Conservation (phyloP, 495 filamentous ascomycete species). For the Apiosordaria backusii region DNA sequence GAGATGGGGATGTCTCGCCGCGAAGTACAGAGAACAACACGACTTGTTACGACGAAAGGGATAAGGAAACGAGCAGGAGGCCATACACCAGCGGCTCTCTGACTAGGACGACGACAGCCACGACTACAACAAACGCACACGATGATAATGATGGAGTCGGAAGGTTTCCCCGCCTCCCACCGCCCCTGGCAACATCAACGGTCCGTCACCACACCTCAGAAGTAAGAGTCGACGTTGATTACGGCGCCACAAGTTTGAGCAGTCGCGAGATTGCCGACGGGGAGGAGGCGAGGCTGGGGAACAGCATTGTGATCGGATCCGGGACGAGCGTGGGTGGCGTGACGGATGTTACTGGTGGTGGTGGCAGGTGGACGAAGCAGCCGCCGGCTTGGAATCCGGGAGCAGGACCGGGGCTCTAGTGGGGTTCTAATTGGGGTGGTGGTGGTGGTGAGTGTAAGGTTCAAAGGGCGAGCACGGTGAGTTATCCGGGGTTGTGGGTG, state of each 20-base stretch:
- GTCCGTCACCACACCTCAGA: not conserved
- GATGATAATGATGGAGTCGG: not conserved
- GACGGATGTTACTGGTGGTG: not conserved
- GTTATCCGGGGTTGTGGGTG: not conserved
- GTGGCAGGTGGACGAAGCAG: not conserved
- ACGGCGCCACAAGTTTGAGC: not conserved
- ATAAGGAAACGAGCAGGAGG: not conserved
- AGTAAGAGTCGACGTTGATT: not conserved
- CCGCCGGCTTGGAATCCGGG: not conserved
- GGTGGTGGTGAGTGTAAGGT: not conserved
- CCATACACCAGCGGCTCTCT: not conserved
- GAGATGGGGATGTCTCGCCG: not conserved
- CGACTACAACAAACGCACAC: not conserved
- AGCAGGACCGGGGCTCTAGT: not conserved
- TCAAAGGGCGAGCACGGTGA: not conserved
- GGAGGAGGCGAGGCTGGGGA: not conserved
- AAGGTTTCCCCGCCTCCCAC: not conserved
- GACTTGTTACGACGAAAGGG: not conserved
- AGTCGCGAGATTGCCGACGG: not conserved
- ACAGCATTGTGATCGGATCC: constrained; percentile 1
- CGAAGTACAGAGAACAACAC: not conserved
- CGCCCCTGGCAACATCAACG: not conserved
- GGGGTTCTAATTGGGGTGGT: not conserved
- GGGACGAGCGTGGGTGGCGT: not conserved
- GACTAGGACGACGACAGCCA: not conserved